Conservation (phyloP, 2,329 filamentous ascomycete genomes). For the Scedosporium dehoogii region DNA sequence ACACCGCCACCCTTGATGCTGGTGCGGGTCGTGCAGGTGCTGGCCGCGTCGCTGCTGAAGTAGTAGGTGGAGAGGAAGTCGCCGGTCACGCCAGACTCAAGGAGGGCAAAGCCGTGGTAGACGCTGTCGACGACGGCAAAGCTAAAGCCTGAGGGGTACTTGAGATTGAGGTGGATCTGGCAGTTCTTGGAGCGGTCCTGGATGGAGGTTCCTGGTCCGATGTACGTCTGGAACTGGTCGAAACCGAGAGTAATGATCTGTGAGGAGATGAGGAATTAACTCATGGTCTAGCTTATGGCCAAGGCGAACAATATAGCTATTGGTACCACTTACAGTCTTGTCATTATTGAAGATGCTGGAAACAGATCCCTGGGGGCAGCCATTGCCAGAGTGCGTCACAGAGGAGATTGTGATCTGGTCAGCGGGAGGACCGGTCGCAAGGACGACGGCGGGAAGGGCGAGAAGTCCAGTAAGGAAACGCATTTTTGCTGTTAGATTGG, state of each 20-base stretch:
- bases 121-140: conserved; percentile 23
- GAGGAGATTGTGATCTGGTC: conserved; percentile 7
- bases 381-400: conserved; percentile 8
- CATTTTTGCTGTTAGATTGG: not conserved
- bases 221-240: conserved; percentile 11
- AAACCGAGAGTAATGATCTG: conserved; percentile 11
- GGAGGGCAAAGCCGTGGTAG: conserved; percentile 24
- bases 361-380: conserved; percentile 9
- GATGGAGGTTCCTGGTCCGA: conserved; percentile 8
- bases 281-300: no score
- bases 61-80: conserved; percentile 25
- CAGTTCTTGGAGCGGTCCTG: conserved; percentile 10
- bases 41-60: conserved; percentile 22
- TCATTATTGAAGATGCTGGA: conserved; percentile 7
- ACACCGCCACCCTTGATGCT: conserved; percentile 20
- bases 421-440: conserved; percentile 5
- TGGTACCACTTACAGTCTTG: conserved; percentile 7
- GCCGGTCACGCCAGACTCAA: conserved; percentile 21
- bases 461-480: not conserved
- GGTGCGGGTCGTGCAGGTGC: conserved; percentile 22
- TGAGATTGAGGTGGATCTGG: conserved; percentile 9
- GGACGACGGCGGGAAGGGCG: conserved; percentile 4
- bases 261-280: not conserved
- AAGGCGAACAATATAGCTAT: no score
- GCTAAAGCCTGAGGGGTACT: conserved; percentile 10